phyloP scores from a whole-genome alignment of 305 asterid species.

The Solanum hybrid region DNA sequence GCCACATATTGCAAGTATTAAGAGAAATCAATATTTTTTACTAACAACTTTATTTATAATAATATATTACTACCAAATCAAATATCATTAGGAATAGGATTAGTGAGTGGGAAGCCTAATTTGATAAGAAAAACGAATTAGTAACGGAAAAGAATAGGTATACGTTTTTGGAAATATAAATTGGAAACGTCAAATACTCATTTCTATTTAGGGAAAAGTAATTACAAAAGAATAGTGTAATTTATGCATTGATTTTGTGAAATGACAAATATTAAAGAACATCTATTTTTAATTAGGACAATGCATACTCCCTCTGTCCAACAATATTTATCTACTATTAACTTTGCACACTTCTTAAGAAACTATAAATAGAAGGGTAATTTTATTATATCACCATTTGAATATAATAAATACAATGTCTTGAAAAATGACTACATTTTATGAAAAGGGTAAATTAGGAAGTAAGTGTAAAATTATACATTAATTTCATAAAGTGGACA shows the following conservation, averaged over 20 bases:
- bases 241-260: background rate
- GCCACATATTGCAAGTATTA: background rate
- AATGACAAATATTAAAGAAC: background rate
- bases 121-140: background rate
- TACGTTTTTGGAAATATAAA: no score
- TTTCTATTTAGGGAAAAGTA: background rate
- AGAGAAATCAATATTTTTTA: background rate
- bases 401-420: no score
- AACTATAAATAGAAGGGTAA: no score
- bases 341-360: no score
- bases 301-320: no score
- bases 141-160: background rate
- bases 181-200: background rate
- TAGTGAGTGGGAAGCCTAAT: background rate
- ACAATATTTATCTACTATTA: no score
- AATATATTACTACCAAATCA: background rate
- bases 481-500: no score
- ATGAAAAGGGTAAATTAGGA: no score
- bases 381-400: no score
- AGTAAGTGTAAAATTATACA: no score
- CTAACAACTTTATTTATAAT: background rate
- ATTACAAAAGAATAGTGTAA: background rate
- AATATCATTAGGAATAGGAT: background rate
- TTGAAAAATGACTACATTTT: no score
- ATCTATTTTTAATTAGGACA: background rate